Conservation (phyloP, 768 basidiomycete genomes). For the Tephrocybe sp. region DNA sequence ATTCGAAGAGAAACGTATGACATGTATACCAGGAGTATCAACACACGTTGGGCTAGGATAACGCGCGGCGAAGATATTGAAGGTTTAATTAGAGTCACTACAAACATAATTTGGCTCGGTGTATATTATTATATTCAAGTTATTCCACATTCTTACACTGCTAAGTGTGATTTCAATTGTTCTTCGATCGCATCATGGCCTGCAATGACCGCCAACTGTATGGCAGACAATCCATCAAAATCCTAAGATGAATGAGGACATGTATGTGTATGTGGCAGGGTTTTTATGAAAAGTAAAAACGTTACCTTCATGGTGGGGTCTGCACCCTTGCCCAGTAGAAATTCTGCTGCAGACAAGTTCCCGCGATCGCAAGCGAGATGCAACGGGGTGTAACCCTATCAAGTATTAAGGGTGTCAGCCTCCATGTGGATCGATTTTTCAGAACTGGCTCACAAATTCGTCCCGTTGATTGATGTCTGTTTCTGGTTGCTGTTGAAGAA, state of each 20-base stretch:
- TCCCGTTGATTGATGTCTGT: conserved; percentile 60
- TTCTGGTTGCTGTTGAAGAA: conserved; percentile 40
- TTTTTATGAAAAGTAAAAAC: not conserved
- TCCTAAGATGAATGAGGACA: conserved; percentile 53
- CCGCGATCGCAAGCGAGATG: conserved; percentile 89
- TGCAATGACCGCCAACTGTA: conserved; percentile 58
- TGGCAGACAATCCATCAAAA: conserved; percentile 58
- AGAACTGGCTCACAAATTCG: conserved; percentile 58
- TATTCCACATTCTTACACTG: no score
- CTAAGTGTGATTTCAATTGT: conserved; percentile 22
- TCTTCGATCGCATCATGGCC: conserved; percentile 53
- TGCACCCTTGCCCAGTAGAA: conserved; percentile 64
- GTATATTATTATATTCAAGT: not conserved
- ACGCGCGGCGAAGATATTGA: not conserved
- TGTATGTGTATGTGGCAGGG: conserved; percentile 1
- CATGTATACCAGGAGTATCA: no score
- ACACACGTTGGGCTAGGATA: no score
- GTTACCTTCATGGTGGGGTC: conserved; percentile 56
- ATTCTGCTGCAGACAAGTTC: conserved; percentile 48
- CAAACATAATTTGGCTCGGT: not conserved
- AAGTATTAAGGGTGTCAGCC: conserved; percentile 3
- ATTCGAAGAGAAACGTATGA: no score
- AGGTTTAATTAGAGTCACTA: not conserved
- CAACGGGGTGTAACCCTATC: conserved; percentile 82
- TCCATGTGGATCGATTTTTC: not conserved